phyloP scores from a whole-genome alignment of 257 asterid genomes.

The Solanum sejunctum region DNA sequence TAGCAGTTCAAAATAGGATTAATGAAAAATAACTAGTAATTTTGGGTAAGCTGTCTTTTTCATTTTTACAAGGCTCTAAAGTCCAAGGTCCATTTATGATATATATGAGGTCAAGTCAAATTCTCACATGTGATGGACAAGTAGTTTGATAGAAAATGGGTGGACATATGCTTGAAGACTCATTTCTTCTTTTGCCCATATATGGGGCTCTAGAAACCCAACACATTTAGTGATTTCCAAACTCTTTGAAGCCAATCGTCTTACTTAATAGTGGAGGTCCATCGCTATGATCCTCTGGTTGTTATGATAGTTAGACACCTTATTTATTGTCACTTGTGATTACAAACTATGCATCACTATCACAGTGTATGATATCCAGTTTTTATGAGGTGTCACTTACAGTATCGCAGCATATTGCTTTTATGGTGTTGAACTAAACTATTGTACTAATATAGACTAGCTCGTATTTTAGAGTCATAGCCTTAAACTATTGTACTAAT shows the following conservation, averaged over 20 bases:
- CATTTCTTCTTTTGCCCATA: not conserved
- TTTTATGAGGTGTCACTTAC: not conserved
- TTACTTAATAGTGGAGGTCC: not conserved
- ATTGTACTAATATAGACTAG: no score
- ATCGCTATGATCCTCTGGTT: not conserved
- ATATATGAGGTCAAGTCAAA: not conserved
- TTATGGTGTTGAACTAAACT: not conserved
- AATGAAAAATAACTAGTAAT: not conserved
- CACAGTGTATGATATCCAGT: not conserved
- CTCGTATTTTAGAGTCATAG: no score
- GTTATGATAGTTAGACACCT: not conserved
- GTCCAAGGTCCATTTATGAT: not conserved
- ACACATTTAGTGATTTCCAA: not conserved
- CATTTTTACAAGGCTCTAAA: not conserved
- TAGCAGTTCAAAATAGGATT: not conserved
- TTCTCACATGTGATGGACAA: not conserved
- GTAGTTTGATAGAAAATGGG: not conserved
- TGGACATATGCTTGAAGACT: not conserved
- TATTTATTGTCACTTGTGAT: not conserved
- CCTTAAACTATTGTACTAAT: not conserved
- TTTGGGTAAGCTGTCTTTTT: not conserved
- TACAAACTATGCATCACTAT: not conserved
- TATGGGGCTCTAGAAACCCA: not conserved
- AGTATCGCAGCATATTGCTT: not conserved
- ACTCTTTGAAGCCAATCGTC: not conserved